Evolutionary conservation across 1,284 basidiomycete genomes (phyloP).

Genomic region (Neolentinus lepideus): DNA sequence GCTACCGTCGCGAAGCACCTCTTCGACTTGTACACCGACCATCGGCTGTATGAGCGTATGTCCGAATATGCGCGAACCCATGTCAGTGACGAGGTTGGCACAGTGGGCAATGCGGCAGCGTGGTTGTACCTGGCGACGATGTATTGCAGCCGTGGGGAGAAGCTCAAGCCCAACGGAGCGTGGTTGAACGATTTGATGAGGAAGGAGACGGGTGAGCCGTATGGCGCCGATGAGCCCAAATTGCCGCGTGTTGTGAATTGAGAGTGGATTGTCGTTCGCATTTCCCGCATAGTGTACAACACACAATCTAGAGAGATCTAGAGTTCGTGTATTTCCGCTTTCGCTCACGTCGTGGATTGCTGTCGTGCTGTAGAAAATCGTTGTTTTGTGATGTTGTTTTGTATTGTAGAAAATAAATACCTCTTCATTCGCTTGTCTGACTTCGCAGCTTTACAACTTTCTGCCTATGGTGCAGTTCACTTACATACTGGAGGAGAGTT

Average conservation of each 20-base stretch:
- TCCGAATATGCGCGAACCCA: slow-evolving; percentile 64
- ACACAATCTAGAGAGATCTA: too few species aligned
- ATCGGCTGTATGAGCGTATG: slow-evolving; percentile 53
- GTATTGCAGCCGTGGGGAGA: slow-evolving; percentile 59
- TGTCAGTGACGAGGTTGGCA: slow-evolving; percentile 75
- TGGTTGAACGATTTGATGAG: slow-evolving; percentile 78
- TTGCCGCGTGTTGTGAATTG: slow-evolving; percentile 43
- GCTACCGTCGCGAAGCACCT: slow-evolving; percentile 66
- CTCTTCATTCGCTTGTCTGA: too few species aligned
- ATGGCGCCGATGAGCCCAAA: slow-evolving; percentile 55
- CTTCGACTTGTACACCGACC: slow-evolving; percentile 69
- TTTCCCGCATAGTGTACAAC: too few species aligned
- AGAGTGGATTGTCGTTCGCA: background rate
- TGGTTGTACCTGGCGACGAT: slow-evolving; percentile 81
- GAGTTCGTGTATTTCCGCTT: too few species aligned
- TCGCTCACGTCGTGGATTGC: too few species aligned
- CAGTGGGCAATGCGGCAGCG: slow-evolving; percentile 72
- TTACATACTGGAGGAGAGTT: too few species aligned
- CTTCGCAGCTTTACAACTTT: too few species aligned
- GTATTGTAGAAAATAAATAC: too few species aligned
- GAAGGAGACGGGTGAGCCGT: slow-evolving; percentile 63
- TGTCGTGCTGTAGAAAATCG: too few species aligned
- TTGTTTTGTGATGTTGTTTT: too few species aligned
- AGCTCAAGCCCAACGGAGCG: slow-evolving; percentile 67
- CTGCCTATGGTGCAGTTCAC: too few species aligned